Evolutionary conservation across 1,284 basidiomycete genomes (phyloP), one percentile per base, ranked within the genome.

Genomic region (Lentinula novae-zelandiae): DNA sequence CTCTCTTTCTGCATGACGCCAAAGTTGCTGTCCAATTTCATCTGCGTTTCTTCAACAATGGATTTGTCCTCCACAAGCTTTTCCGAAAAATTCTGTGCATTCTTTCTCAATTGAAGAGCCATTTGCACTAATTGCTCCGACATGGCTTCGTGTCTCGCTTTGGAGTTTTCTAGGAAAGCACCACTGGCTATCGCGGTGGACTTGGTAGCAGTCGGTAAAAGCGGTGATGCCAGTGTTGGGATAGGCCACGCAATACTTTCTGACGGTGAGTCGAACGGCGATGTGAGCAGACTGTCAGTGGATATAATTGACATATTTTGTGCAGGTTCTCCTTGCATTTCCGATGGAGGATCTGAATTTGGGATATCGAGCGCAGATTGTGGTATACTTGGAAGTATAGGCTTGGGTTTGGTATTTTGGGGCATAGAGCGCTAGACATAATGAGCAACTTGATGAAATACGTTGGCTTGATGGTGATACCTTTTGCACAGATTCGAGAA

Each of bases 21-120:
- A 63, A 81, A 80, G 69, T 93, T 93, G 7, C 77, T 75, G 66
- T 89, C 87, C 9, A 93, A 67, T 73, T 91, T 91, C 69, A 82
- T 77, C 63, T 85, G 79, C 46, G 87, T 79, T 20, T 78, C 78
- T 31, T 79, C 80, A 12, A 93, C 71, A 8, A 90, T 77, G 0
- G 76, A 76, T 68, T 86, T 82, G 69, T 93, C 91, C 62, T 83
- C 84, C 49, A 74, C 82, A 1, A 93, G 76, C 12, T 84, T 76
- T 2, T 79, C 77, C 3, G 86, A 82, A 68, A 93, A 92, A 64
- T 91, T 83, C 1, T 85, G 68, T 0, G 89, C 85, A 65, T 93
- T 93, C 27, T 80, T 79, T 67, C 86, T 87, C 52, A 93, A 81
- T 71, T 93, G 91, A 1, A 82, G 75, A 1, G 90, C 88, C 91